phyloP scores from a whole-genome alignment of 2,329 filamentous ascomycete genomes.

The Penicillium sclerotiorum region DNA sequence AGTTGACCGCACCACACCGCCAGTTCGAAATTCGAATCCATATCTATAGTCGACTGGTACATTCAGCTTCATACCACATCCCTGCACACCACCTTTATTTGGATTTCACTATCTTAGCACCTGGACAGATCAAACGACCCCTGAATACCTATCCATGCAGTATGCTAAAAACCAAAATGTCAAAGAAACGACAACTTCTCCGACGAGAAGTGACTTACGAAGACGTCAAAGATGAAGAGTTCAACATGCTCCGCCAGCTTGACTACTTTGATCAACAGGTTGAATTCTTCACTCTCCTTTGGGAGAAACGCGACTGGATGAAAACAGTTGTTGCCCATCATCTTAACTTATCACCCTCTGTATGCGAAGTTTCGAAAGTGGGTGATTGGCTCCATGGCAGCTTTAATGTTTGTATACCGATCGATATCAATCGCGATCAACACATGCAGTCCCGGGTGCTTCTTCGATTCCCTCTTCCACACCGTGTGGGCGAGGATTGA shows the following conservation, averaged over 20 bases:
- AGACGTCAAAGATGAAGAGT: not conserved
- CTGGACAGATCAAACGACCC: too few species aligned
- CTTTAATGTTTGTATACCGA: not conserved
- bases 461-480: not conserved
- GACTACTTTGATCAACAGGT: not conserved
- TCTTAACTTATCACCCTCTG: not conserved
- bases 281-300: not conserved
- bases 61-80: too few species aligned
- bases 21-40: too few species aligned
- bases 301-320: not conserved
- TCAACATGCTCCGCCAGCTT: not conserved
- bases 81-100: too few species aligned
- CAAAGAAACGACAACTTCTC: not conserved
- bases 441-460: not conserved
- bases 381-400: not conserved
- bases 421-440: not conserved
- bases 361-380: not conserved
- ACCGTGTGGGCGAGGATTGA: slow-evolving; percentile 6
- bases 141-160: too few species aligned
- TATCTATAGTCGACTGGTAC: too few species aligned
- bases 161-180: not conserved
- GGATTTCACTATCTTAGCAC: too few species aligned
- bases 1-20: too few species aligned
- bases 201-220: not conserved
- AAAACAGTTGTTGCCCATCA: not conserved